These are phyloP conservation scores for Microcyclospora pomicola DNA, from an alignment of 2,329 filamentous ascomycete species.

Conservation along the genomic window DNA sequence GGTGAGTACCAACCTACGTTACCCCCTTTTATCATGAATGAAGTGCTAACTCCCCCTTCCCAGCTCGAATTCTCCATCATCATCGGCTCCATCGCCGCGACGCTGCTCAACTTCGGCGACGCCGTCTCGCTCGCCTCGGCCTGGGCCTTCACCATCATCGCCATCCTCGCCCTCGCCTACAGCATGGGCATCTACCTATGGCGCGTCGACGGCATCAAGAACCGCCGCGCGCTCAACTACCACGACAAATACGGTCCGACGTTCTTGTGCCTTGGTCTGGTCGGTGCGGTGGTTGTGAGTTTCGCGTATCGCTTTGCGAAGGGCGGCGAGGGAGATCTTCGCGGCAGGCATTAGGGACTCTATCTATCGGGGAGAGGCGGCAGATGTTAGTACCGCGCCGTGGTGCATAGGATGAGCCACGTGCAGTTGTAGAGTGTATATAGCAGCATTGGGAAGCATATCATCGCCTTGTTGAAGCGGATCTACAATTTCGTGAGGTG, in stretches of 20 bases:
- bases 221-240: slow-evolving; percentile 72
- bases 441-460: no score
- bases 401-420: no score
- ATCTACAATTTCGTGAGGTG: no score
- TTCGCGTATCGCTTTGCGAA: slow-evolving; percentile 61
- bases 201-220: slow-evolving; percentile 72
- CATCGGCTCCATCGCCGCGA: slow-evolving; percentile 73
- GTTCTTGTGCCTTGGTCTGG: slow-evolving; percentile 56
- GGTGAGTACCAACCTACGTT: slow-evolving; percentile 38
- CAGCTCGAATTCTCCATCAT: slow-evolving; percentile 93
- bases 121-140: slow-evolving; percentile 49
- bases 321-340: slow-evolving; percentile 36
- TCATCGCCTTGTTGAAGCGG: no score
- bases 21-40: background rate
- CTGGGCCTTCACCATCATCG: slow-evolving; percentile 63
- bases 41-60: background rate
- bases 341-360: background rate
- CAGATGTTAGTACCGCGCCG: no score
- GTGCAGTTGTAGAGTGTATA: no score
- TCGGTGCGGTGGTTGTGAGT: slow-evolving; percentile 61
- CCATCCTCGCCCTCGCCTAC: slow-evolving; percentile 66
- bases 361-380: no score
- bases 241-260: slow-evolving; percentile 83
- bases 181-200: slow-evolving; percentile 75
- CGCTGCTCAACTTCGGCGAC: slow-evolving; percentile 67